Percentiles rank a stretch among this genome's conserved stretches.
Conservation (phyloP, 179 eudicot species). For the Patellifolia procumbens region DNA sequence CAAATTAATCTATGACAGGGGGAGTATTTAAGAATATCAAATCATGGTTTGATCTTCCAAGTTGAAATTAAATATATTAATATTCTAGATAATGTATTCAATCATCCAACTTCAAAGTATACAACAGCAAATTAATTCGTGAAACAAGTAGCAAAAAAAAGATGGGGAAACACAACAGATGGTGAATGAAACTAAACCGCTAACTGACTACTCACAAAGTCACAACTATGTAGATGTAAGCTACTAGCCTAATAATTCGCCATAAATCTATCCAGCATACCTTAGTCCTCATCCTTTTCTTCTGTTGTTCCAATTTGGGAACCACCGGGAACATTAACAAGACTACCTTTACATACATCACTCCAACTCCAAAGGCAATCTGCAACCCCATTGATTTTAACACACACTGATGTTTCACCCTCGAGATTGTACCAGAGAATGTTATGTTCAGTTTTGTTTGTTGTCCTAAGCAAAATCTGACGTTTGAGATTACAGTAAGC, state of each 20-base stretch:
- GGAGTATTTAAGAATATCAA: no score
- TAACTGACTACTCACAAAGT: no score
- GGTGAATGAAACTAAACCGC: not conserved
- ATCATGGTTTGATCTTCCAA: no score
- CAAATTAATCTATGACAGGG: no score
- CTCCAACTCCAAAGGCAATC: not conserved
- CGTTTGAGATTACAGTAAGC: not conserved
- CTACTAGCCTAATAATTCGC: not conserved
- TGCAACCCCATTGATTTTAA: not conserved
- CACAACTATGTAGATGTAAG: not conserved
- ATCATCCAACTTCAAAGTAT: no score
- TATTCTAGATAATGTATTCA: no score
- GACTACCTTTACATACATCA: slow-evolving; percentile 11
- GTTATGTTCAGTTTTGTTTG: not conserved
- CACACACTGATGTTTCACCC: not conserved
- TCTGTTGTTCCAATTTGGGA: not conserved
- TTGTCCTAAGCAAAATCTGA: not conserved
- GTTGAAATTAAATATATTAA: no score
- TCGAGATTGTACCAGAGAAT: slow-evolving; percentile 7
- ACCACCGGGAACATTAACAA: slow-evolving; percentile 4
- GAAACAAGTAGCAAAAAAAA: not conserved
- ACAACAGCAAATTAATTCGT: no score
- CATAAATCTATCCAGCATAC: not conserved
- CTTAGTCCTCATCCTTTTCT: not conserved
- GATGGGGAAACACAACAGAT: not conserved